Evolutionary conservation across 2,329 filamentous ascomycete species (phyloP), one percentile per base, ranked within the genome.

Genomic region (Orbilia blumenaviensis): DNA sequence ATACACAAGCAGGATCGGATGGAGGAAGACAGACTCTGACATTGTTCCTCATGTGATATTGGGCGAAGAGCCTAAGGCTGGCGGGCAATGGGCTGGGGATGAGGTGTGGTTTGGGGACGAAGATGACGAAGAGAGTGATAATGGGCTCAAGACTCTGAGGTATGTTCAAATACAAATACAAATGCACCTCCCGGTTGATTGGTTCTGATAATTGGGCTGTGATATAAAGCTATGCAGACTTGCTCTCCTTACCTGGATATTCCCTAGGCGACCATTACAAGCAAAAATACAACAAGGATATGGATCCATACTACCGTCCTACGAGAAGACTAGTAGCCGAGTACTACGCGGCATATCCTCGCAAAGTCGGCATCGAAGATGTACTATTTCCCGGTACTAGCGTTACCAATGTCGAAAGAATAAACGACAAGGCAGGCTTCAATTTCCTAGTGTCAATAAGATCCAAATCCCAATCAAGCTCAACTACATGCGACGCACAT

Each of bases 21-120:
- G 88, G 88, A 82, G 83, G 1, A 82, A 84, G 78, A 83, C 86
- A 78, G 85, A 86, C 44, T 82, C 85, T 27, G 85, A 83, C 78
- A 85, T 85, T 3, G 83, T 89, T 3, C 80, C 85, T 7, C 88
- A 89, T 80, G 78, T 87, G 23, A 84, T 87, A 1, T 82, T 89
- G 64, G 88, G 88, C 14, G 83, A 86, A 68, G 83, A 86, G 0
- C 67, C 81, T 7, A 81, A 84, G 42, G 83, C 87, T 1, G 88
- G 88, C 14, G 88, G 88, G 5, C 88, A 89, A 80, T 89, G 88
- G 88, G 86, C 85, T 0, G 86, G 87, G 58, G 85, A 87, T 67
- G 84, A 85, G 0, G 83, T 85, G 12, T 76, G 63, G 63, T 76
- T 76, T 34, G 72, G 72, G 10, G 72, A 76, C 38, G 72, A 64